phyloP scores from a whole-genome alignment of 139 green algal genomes.

The Chlamydomonas sp. region DNA sequence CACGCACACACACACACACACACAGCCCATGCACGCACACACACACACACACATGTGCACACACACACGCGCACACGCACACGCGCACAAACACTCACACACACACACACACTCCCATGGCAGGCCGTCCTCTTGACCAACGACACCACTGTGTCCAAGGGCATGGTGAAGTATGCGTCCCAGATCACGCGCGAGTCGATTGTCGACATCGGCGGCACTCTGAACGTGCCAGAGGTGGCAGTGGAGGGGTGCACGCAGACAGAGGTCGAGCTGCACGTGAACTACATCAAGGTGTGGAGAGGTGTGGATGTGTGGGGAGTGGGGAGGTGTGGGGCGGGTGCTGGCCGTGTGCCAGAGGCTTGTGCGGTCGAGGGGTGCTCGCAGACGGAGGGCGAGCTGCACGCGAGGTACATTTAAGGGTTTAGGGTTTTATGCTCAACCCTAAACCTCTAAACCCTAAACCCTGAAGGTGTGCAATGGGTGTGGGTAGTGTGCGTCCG shows the following conservation, averaged over 20 bases:
- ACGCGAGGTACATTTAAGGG: too few relatives aligned
- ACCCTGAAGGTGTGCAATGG: too few relatives aligned
- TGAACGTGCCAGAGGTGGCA: slow-evolving; percentile 46
- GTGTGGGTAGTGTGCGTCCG: too few relatives aligned
- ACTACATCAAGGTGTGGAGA: slow-evolving; percentile 11
- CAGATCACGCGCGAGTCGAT: slow-evolving; percentile 87
- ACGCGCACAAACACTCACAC: too few relatives aligned
- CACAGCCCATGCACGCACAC: too few relatives aligned
- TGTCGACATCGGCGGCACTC: slow-evolving; percentile 77
- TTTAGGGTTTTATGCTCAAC: too few relatives aligned
- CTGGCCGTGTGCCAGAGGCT: slow-evolving; percentile 39
- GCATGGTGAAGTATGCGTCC: slow-evolving; percentile 95
- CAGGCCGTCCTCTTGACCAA: slow-evolving; percentile 82
- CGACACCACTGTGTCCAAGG: slow-evolving; percentile 75
- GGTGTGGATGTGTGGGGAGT: background rate
- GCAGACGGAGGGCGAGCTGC: slow-evolving; percentile 36
- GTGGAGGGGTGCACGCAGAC: slow-evolving; percentile 76
- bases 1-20: background rate
- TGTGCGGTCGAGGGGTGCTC: slow-evolving; percentile 50
- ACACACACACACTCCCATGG: too few relatives aligned
- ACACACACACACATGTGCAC: background rate
- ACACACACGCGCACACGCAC: background rate
- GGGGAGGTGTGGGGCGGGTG: slow-evolving; percentile 27
- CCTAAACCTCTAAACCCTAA: too few relatives aligned
- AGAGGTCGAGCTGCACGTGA: slow-evolving; percentile 80